Evolutionary conservation across 2,329 filamentous ascomycete genomes (phyloP).

Genomic region (Colletotrichum eremochloae): DNA sequence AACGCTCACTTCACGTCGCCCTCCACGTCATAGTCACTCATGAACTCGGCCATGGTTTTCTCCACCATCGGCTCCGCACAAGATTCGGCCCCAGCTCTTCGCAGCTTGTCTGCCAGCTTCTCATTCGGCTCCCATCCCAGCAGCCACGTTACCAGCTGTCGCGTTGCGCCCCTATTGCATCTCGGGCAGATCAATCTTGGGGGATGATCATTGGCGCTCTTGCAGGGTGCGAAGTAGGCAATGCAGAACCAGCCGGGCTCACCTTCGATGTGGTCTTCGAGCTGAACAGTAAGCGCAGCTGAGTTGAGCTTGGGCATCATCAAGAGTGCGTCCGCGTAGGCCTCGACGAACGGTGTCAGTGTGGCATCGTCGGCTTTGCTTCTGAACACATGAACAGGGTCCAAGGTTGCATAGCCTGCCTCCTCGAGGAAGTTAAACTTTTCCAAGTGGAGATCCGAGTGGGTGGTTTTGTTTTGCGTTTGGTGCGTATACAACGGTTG

Average conservation of each 20-base stretch:
- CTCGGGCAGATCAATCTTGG: neutral
- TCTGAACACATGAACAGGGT: slow-evolving; percentile 5
- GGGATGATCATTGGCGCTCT: neutral
- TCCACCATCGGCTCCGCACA: slow-evolving; percentile 7
- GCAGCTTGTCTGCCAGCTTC: neutral
- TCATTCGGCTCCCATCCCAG: slow-evolving; percentile 10
- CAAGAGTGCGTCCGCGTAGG: slow-evolving; percentile 1
- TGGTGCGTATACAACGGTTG: neutral
- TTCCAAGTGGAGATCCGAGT: slow-evolving; percentile 1
- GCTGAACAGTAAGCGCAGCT: neutral
- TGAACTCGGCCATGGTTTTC: neutral
- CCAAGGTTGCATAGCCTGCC: neutral
- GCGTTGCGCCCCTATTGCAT: neutral
- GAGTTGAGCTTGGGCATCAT: slow-evolving; percentile 9
- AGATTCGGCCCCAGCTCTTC: neutral
- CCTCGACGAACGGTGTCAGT: neutral
- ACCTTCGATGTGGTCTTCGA: slow-evolving; percentile 2
- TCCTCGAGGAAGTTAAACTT: slow-evolving; percentile 3
- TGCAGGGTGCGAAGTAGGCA: slow-evolving; percentile 2
- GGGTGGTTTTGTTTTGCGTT: neutral
- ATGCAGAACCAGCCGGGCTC: slow-evolving; percentile 17
- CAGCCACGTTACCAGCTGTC: slow-evolving; percentile 1
- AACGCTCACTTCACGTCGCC: neutral
- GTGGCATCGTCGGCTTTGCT: neutral
- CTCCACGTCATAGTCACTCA: neutral